phyloP scores from a whole-genome alignment of 495 filamentous ascomycete genomes.

The Astrocystis sublimbata region DNA sequence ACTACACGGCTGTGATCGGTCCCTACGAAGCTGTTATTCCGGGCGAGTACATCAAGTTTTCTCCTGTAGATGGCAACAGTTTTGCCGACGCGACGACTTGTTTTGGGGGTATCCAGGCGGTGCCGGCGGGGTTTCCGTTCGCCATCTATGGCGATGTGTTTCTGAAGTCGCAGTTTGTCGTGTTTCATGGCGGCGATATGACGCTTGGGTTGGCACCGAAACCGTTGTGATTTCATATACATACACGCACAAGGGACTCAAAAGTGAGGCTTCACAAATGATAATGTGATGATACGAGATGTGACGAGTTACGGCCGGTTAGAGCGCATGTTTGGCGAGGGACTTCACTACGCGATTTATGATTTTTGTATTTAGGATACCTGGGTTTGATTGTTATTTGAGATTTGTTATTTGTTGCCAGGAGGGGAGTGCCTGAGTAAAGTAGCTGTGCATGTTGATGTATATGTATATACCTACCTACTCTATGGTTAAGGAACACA shows the following conservation, averaged over 20 bases:
- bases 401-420: no score
- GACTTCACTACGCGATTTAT: no score
- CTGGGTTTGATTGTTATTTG: no score
- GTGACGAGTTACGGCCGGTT: not conserved
- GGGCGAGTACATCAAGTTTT: constrained; percentile 62
- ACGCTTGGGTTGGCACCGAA: constrained; percentile 65
- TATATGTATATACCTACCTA: no score
- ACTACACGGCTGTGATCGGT: constrained; percentile 62
- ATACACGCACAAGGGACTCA: no score
- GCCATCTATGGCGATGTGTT: constrained; percentile 83
- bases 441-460: no score
- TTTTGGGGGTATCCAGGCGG: constrained; percentile 67
- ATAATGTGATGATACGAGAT: not conserved
- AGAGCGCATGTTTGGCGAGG: not conserved
- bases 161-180: constrained; percentile 78
- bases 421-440: no score
- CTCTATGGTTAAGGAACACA: no score
- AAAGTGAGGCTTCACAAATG: not conserved
- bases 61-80: constrained; percentile 43
- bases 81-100: constrained; percentile 51
- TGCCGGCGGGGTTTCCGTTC: constrained; percentile 58
- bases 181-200: constrained; percentile 62
- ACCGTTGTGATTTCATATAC: constrained; percentile 28
- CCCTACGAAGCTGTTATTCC: constrained; percentile 58
- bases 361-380: no score